A percentile compares a stretch with the other conserved stretches of the same genome.
Evolutionary conservation across 2,329 filamentous ascomycete species (phyloP).

Genomic region (Aureobasidium vineae): DNA sequence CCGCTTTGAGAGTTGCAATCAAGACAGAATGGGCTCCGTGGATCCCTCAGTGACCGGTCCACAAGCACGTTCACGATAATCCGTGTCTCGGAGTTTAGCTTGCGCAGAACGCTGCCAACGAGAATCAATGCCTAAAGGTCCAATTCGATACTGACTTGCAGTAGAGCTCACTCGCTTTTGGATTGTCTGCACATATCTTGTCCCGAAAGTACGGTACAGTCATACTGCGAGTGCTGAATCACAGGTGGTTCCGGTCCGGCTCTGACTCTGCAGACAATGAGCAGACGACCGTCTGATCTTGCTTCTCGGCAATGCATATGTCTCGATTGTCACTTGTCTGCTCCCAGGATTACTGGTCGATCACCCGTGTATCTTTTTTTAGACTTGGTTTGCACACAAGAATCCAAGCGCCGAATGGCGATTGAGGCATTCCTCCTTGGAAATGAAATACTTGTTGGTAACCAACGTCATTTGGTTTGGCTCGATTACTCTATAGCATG

Average conservation of each 20-base stretch:
- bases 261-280: not conserved
- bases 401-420: not conserved
- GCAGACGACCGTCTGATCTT: not conserved
- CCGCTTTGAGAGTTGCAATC: not conserved
- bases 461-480: not conserved
- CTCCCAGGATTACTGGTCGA: not conserved
- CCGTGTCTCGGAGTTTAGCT: slow-evolving; percentile 5
- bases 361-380: not conserved
- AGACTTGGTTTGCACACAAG: not conserved
- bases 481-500: slow-evolving; percentile 6
- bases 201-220: not conserved
- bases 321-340: not conserved
- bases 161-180: not conserved
- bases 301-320: slow-evolving; percentile 7
- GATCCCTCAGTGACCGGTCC: not conserved
- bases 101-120: not conserved
- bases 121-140: not conserved
- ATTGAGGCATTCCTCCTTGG: not conserved
- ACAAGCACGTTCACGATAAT: not conserved
- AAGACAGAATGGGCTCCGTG: not conserved
- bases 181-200: not conserved
- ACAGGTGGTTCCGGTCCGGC: not conserved
- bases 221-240: not conserved
- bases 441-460: not conserved
- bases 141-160: not conserved